These are phyloP conservation scores for Solanum gracilifrons DNA, from an alignment of 257 asterid species.

Conservation along the genomic window DNA sequence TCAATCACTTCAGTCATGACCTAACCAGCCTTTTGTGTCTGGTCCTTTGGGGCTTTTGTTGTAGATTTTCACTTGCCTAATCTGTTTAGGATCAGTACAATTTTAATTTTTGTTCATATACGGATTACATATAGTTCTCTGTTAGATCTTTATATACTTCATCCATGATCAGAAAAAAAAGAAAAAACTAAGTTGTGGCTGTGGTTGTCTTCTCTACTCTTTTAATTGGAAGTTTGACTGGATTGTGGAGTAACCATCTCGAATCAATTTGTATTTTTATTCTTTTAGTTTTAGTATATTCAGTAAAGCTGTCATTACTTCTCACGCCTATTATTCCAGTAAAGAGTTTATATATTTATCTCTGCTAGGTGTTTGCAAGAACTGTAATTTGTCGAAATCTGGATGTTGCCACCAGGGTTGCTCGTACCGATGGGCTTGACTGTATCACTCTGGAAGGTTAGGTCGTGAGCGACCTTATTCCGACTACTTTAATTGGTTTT, in stretches of 20 bases:
- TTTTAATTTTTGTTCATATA: not conserved
- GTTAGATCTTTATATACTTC: not conserved
- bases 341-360: not conserved
- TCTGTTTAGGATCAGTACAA: not conserved
- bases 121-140: not conserved
- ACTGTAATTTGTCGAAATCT: constrained; percentile 91
- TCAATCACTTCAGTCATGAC: not conserved
- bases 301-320: not conserved
- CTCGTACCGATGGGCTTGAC: constrained; percentile 80
- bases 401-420: constrained; percentile 93
- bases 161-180: not conserved
- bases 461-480: constrained; percentile 6
- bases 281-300: not conserved
- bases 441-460: constrained; percentile 95
- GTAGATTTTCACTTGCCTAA: not conserved
- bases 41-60: not conserved
- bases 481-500: not conserved
- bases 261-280: not conserved
- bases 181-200: not conserved
- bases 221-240: not conserved
- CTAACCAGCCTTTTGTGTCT: not conserved
- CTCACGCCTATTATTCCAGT: not conserved
- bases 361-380: constrained; percentile 69
- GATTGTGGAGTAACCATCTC: not conserved
- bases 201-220: not conserved